These are phyloP conservation scores for Ascochyta koolunga DNA, from an alignment of 2,329 filamentous ascomycete genomes.

Conservation along the genomic window DNA sequence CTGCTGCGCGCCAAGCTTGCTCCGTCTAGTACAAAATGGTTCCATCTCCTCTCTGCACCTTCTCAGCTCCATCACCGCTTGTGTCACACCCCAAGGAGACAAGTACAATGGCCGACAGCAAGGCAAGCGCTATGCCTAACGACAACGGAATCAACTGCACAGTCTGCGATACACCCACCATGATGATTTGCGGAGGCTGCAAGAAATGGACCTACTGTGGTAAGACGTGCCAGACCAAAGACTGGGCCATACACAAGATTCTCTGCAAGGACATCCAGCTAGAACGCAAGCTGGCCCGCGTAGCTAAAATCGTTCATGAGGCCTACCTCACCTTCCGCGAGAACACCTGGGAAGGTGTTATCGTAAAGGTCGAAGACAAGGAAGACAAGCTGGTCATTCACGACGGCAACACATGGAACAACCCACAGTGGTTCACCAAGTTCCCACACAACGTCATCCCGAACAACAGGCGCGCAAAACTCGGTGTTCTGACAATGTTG, in stretches of 20 bases:
- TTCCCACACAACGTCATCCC: constrained; percentile 3
- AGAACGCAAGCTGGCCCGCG: neutral
- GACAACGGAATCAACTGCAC: neutral
- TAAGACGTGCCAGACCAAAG: neutral
- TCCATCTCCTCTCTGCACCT: too few relatives aligned
- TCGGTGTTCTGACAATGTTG: neutral
- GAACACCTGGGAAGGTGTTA: constrained; percentile 3
- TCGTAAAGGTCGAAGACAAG: neutral
- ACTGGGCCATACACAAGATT: neutral
- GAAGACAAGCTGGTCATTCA: neutral
- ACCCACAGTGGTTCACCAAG: neutral
- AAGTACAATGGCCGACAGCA: neutral
- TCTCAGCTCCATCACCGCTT: too few relatives aligned
- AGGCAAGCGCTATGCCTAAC: neutral
- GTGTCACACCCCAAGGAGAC: too few relatives aligned
- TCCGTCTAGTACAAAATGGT: too few relatives aligned
- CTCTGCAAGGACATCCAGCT: neutral
- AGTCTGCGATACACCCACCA: neutral
- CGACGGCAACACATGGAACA: constrained; percentile 1
- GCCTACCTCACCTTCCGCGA: constrained; percentile 10
- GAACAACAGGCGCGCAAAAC: neutral
- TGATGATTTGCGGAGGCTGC: neutral
- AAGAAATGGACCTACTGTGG: neutral
- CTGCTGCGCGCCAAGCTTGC: too few relatives aligned
- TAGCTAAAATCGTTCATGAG: constrained; percentile 2